phyloP scores from a whole-genome alignment of 805 yeast species.

The Metschnikowia hibisci region DNA sequence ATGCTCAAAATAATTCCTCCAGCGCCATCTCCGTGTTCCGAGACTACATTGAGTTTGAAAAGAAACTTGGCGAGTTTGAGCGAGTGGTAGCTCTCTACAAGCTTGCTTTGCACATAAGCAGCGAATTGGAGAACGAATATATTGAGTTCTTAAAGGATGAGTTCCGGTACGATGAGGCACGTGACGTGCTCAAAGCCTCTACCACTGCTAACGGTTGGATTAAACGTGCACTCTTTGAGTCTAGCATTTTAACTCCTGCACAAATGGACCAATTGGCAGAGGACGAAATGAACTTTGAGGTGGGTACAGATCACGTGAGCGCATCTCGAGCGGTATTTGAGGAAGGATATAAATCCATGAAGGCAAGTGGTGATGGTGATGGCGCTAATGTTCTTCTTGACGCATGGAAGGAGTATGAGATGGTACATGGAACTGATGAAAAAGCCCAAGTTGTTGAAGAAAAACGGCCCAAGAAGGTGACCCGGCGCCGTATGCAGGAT shows the following conservation, averaged over 20 bases:
- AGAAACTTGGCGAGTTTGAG: slow-evolving; percentile 59
- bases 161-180: slow-evolving; percentile 52
- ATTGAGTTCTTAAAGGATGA: slow-evolving; percentile 63
- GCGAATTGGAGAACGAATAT: slow-evolving; percentile 27
- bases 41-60: slow-evolving; percentile 67
- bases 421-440: slow-evolving; percentile 50
- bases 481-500: slow-evolving; percentile 39
- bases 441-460: slow-evolving; percentile 32
- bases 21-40: slow-evolving; percentile 43
- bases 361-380: slow-evolving; percentile 30
- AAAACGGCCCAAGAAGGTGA: slow-evolving; percentile 54
- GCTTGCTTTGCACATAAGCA: slow-evolving; percentile 36
- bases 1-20: background rate
- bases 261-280: slow-evolving; percentile 45
- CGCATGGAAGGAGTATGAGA: slow-evolving; percentile 63
- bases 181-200: slow-evolving; percentile 44
- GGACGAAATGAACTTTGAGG: slow-evolving; percentile 48
- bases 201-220: slow-evolving; percentile 47
- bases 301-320: slow-evolving; percentile 47
- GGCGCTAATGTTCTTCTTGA: slow-evolving; percentile 53
- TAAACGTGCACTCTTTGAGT: slow-evolving; percentile 66
- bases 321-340: slow-evolving; percentile 56
- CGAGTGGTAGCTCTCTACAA: slow-evolving; percentile 63
- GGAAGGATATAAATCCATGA: slow-evolving; percentile 46
- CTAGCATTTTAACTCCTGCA: slow-evolving; percentile 54